Conservation (phyloP, 768 basidiomycete species). For the Galerina sulciceps region DNA sequence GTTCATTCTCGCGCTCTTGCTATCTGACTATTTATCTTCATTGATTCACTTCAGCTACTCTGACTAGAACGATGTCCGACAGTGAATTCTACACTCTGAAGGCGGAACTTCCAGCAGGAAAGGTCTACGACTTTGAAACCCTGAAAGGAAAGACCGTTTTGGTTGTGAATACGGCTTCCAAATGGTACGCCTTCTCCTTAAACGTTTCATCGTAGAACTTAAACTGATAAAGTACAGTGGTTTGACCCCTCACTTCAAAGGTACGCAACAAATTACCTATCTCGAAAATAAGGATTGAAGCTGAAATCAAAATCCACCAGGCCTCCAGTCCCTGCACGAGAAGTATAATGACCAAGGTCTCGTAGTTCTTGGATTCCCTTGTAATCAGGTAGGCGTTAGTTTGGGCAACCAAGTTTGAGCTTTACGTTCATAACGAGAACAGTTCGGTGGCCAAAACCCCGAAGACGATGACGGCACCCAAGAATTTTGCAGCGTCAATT, state of each 20-base stretch:
- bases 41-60: no score
- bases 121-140: slow-evolving; percentile 64
- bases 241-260: slow-evolving; percentile 84
- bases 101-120: slow-evolving; percentile 61
- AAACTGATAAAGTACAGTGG: slow-evolving; percentile 48
- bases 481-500: slow-evolving; percentile 78
- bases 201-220: background rate
- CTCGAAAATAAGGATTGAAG: background rate
- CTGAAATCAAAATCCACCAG: slow-evolving; percentile 33
- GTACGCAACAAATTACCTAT: slow-evolving; percentile 29
- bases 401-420: background rate
- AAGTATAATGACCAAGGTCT: slow-evolving; percentile 81
- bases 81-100: slow-evolving; percentile 70
- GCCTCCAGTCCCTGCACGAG: slow-evolving; percentile 80
- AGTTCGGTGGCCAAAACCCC: slow-evolving; percentile 90
- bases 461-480: slow-evolving; percentile 74
- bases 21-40: no score
- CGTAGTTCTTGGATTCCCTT: slow-evolving; percentile 89
- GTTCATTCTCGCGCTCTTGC: no score
- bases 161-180: slow-evolving; percentile 78
- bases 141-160: slow-evolving; percentile 80
- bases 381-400: slow-evolving; percentile 65
- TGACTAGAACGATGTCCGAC: background rate
- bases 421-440: background rate
- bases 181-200: slow-evolving; percentile 54